phyloP scores from a whole-genome alignment of 164 flowering plant species.

The Sextonia rubra region DNA sequence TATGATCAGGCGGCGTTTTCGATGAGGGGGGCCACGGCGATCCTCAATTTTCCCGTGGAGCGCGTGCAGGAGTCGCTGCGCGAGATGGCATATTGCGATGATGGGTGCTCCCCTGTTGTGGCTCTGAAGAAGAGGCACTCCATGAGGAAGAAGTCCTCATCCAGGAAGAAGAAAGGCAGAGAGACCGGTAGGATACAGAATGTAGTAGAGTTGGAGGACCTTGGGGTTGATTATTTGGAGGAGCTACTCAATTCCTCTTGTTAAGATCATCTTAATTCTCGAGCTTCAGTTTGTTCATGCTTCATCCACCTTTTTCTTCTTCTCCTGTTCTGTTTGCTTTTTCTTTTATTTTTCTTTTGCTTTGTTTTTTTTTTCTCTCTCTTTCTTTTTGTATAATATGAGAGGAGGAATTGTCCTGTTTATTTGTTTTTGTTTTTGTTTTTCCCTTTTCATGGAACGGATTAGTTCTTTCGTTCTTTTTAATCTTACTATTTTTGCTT shows the following conservation, averaged over 20 bases:
- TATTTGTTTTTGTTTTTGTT: not conserved
- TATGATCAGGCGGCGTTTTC: conserved; percentile 70
- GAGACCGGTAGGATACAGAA: conserved; percentile 20
- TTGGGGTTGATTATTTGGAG: conserved; percentile 57
- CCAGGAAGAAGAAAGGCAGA: conserved; percentile 13
- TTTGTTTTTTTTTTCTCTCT: not conserved
- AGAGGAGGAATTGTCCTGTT: not conserved
- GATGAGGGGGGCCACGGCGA: conserved; percentile 46
- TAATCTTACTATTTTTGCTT: too few species aligned
- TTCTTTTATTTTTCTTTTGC: not conserved
- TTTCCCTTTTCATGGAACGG: too few species aligned
- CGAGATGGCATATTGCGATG: conserved; percentile 32
- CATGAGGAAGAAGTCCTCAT: conserved; percentile 28
- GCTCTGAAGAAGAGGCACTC: conserved; percentile 55
- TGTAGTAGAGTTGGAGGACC: conserved; percentile 55
- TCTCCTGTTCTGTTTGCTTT: not conserved
- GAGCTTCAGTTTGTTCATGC: not conserved
- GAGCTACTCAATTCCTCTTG: conserved; percentile 41
- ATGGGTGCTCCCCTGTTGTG: conserved; percentile 52
- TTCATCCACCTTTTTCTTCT: not conserved
- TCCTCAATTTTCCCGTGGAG: conserved; percentile 55
- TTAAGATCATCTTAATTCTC: conserved; percentile 2
- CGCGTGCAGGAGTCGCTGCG: conserved; percentile 41
- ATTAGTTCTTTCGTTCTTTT: too few species aligned
- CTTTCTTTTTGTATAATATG: not conserved